Percentiles rank a stretch among this genome's conserved stretches.
Evolutionary conservation across 495 filamentous ascomycete species (phyloP).

Genomic region (Penicillium dipodomyicola): DNA sequence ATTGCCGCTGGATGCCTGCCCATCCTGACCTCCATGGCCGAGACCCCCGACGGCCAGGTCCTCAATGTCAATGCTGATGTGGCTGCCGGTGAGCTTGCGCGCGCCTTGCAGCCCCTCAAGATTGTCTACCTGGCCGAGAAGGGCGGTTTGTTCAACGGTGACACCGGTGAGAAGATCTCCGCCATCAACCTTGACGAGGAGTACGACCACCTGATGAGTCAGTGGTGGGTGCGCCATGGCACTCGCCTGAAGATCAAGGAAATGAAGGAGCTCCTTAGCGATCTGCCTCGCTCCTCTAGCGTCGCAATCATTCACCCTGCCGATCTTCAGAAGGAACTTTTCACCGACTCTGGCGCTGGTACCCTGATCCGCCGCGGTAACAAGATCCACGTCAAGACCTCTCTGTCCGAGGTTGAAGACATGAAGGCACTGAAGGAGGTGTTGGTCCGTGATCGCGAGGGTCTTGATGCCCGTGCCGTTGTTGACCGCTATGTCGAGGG

Average conservation of each 20-base stretch:
- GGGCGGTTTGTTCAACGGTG: conserved; percentile 91
- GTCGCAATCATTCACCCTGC: conserved; percentile 97
- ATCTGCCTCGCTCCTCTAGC: conserved; percentile 85
- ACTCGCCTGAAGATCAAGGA: conserved; percentile 98
- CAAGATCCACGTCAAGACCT: conserved; percentile 75
- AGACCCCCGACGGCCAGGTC: conserved; percentile 88
- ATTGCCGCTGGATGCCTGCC: conserved; percentile 91
- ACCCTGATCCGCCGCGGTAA: conserved; percentile 92
- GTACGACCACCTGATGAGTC: conserved; percentile 89
- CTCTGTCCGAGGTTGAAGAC: conserved; percentile 76
- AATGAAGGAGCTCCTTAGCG: conserved; percentile 88
- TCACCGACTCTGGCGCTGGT: conserved; percentile 93
- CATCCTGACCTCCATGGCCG: conserved; percentile 95
- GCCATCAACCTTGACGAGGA: conserved; percentile 98
- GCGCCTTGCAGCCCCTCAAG: conserved; percentile 88
- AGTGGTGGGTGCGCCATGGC: conserved; percentile 94
- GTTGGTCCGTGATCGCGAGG: conserved; percentile 80
- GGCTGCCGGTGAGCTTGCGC: conserved; percentile 88
- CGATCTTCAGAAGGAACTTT: conserved; percentile 92
- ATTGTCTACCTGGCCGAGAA: conserved; percentile 98
- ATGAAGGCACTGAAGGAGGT: conserved; percentile 74
- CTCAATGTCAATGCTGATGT: conserved; percentile 98
- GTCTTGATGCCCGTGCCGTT: conserved; percentile 75
- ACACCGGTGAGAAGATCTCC: conserved; percentile 92
- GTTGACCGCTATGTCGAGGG: conserved; percentile 84